phyloP scores from a whole-genome alignment of 495 filamentous ascomycete genomes.

The Aspergillus ellipticus region DNA sequence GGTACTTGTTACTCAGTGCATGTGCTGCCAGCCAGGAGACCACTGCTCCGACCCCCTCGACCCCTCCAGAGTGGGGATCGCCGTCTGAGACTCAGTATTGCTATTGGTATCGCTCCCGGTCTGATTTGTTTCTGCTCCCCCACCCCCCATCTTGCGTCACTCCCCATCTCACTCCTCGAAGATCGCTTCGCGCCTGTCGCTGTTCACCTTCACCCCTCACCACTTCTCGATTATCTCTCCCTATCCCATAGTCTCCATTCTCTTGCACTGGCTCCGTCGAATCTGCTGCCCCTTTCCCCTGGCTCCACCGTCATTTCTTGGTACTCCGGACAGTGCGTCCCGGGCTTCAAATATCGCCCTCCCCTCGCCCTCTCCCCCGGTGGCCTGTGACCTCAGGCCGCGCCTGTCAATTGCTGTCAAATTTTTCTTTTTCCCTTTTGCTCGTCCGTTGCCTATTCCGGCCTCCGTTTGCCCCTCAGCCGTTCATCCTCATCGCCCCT shows the following conservation, averaged over 20 bases:
- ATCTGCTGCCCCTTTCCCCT: neutral
- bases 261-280: neutral
- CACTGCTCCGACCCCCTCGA: neutral
- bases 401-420: slow-evolving; percentile 1
- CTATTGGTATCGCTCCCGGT: neutral
- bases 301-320: neutral
- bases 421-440: neutral
- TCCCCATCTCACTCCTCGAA: neutral
- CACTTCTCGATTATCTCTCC: neutral
- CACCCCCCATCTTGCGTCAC: neutral
- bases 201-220: neutral
- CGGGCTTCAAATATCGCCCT: neutral
- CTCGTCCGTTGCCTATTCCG: neutral
- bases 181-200: neutral
- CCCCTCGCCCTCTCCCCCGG: neutral
- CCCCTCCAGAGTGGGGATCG: neutral
- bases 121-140: neutral
- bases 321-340: neutral
- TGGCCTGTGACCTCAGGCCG: slow-evolving; percentile 7
- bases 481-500: slow-evolving; percentile 1
- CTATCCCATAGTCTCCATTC: neutral
- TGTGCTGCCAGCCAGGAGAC: neutral
- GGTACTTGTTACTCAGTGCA: no score
- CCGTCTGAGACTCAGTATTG: neutral
- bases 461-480: slow-evolving; percentile 7